A percentile compares a stretch with the other conserved stretches of the same genome.
These are phyloP conservation scores for Aristolochia californica DNA, from an alignment of 164 flowering plant species.

Conservation along the genomic window DNA sequence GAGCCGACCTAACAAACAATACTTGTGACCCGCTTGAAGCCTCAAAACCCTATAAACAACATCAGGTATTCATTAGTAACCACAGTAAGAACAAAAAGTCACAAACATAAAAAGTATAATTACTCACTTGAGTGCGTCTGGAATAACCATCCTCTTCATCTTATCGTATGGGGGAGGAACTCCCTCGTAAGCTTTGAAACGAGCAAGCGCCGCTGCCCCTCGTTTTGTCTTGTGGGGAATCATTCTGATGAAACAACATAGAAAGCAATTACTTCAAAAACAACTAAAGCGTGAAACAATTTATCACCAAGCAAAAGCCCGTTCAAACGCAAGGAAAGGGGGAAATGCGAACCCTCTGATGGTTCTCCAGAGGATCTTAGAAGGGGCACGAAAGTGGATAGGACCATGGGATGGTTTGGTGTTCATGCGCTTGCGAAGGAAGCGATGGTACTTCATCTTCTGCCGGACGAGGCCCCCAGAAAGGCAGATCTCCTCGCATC, in stretches of 20 bases:
- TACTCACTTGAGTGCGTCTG: slow-evolving; percentile 85
- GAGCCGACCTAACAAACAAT: slow-evolving; percentile 66
- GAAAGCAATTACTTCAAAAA: background rate
- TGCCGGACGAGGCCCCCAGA: slow-evolving; percentile 83
- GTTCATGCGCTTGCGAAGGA: slow-evolving; percentile 78
- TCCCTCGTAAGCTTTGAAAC: slow-evolving; percentile 81
- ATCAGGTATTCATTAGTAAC: background rate
- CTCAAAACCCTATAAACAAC: slow-evolving; percentile 60
- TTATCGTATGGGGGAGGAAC: slow-evolving; percentile 80
- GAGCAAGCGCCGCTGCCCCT: slow-evolving; percentile 79
- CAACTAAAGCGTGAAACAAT: too few relatives aligned
- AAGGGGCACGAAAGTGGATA: slow-evolving; percentile 81
- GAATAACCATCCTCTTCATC: slow-evolving; percentile 79
- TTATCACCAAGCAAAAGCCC: background rate
- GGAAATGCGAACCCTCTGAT: slow-evolving; percentile 52
- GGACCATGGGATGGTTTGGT: slow-evolving; percentile 94
- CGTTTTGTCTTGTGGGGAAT: slow-evolving; percentile 90
- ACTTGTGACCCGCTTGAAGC: slow-evolving; percentile 86
- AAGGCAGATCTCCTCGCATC: slow-evolving; percentile 84
- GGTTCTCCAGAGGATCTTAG: slow-evolving; percentile 88
- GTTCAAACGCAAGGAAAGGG: too few relatives aligned
- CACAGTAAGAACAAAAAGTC: background rate
- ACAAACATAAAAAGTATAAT: background rate
- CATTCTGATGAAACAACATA: slow-evolving; percentile 36
- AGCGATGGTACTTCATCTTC: slow-evolving; percentile 83